Conservation (phyloP, 345 rosid species). For the Aethionema arabicum region DNA sequence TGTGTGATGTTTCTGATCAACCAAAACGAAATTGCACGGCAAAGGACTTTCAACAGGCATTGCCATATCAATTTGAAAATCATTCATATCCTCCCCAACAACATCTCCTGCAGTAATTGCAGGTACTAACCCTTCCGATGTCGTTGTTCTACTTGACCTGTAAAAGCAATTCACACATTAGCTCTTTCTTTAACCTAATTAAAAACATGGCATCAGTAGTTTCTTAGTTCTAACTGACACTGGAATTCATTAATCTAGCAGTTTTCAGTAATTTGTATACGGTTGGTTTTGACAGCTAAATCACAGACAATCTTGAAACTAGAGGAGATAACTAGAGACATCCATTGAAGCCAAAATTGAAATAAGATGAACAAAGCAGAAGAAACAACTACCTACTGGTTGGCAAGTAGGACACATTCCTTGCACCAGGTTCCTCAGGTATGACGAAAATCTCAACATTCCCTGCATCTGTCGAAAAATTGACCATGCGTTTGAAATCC, state of each 20-base stretch:
- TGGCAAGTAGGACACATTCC: conserved; percentile 56
- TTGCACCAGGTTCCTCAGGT: conserved; percentile 58
- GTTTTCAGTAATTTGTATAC: no score
- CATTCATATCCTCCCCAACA: conserved; percentile 32
- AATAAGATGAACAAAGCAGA: background rate
- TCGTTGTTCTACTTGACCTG: conserved; percentile 76
- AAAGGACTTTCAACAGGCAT: conserved; percentile 47
- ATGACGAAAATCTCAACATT: conserved; percentile 65
- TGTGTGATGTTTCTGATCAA: conserved; percentile 52
- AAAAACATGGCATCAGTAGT: background rate
- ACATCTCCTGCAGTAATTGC: conserved; percentile 40
- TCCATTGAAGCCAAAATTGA: background rate
- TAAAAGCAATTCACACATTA: conserved; percentile 23
- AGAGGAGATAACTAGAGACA: background rate
- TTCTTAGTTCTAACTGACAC: no score
- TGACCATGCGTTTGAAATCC: conserved; percentile 82
- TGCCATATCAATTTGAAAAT: conserved; percentile 36
- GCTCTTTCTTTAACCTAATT: background rate
- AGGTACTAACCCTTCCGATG: conserved; percentile 57
- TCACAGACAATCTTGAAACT: background rate
- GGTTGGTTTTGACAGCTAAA: no score
- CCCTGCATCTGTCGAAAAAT: conserved; percentile 61
- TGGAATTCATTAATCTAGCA: no score
- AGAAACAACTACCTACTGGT: conserved; percentile 59
- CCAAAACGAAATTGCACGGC: conserved; percentile 40